Evolutionary conservation across 2,329 filamentous ascomycete genomes (phyloP).

Genomic region (Colletotrichum spaethianum): DNA sequence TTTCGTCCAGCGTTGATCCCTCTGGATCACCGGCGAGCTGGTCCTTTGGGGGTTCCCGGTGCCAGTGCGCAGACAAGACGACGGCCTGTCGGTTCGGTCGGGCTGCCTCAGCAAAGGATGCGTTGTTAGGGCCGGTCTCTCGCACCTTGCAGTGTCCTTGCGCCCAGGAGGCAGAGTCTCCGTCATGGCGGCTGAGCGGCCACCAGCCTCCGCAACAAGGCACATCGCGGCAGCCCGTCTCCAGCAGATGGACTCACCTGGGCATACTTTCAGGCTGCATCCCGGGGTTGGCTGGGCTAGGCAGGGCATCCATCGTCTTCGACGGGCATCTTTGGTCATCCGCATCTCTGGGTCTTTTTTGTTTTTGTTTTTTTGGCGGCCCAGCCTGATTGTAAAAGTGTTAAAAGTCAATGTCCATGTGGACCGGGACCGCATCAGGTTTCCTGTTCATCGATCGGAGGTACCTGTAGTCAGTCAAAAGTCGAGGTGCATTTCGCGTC

Average conservation of each 20-base stretch:
- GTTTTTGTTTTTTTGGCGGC: neutral
- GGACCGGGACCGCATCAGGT: neutral
- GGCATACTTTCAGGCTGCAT: constrained; percentile 34
- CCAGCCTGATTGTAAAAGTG: constrained; percentile 2
- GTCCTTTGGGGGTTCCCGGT: neutral
- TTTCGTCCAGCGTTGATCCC: neutral
- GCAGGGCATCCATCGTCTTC: constrained; percentile 31
- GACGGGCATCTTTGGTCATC: constrained; percentile 27
- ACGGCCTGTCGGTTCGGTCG: constrained; percentile 12
- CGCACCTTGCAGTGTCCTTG: neutral
- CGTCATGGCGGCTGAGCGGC: constrained; percentile 34
- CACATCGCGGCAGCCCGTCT: constrained; percentile 28
- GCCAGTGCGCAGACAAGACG: neutral
- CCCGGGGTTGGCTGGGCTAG: constrained; percentile 27
- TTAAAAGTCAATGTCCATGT: neutral
- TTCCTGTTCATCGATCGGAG: neutral
- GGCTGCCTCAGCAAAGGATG: constrained; percentile 19
- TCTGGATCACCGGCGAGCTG: neutral
- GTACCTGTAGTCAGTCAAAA: too few relatives aligned
- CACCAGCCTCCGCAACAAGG: constrained; percentile 30
- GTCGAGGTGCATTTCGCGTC: neutral
- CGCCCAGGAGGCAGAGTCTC: neutral
- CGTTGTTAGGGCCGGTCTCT: neutral
- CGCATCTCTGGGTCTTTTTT: neutral
- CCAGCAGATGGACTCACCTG: constrained; percentile 22